These are phyloP conservation scores for Paraglomus occultum DNA, from an alignment of 192 early-diverging fungal species.

Conservation along the genomic window DNA sequence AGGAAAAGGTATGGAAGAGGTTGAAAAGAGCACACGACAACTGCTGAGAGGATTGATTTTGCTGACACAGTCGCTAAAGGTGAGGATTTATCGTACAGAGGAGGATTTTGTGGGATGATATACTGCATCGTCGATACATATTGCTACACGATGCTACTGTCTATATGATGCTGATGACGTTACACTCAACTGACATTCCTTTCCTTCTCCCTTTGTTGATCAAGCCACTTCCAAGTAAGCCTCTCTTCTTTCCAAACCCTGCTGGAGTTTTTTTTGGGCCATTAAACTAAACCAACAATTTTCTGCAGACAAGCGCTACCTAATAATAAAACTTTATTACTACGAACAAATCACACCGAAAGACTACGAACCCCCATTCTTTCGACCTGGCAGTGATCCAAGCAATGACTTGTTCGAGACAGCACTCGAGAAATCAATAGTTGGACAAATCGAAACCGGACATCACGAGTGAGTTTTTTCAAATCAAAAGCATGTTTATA, in stretches of 20 bases:
- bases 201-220: not conserved
- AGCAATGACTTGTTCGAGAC: conserved; percentile 38
- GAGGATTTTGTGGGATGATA: no score
- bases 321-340: conserved; percentile 53
- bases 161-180: not conserved
- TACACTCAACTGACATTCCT: no score
- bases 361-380: conserved; percentile 56
- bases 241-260: no score
- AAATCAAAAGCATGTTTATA: not conserved
- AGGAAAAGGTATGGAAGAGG: conserved; percentile 31
- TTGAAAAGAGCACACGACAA: conserved; percentile 38
- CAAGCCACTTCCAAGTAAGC: conserved; percentile 37
- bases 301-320: conserved; percentile 32
- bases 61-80: conserved; percentile 48
- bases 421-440: conserved; percentile 35
- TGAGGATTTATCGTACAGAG: conserved; percentile 24
- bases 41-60: conserved; percentile 47
- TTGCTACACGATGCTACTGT: no score
- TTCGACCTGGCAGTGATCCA: conserved; percentile 34
- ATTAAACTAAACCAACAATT: not conserved
- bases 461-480: conserved; percentile 34
- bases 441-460: conserved; percentile 47
- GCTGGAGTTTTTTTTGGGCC: no score
- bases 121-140: no score
- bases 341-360: conserved; percentile 52